Evolutionary conservation across 2,329 filamentous ascomycete genomes (phyloP).

Genomic region (Penicillium sp.): DNA sequence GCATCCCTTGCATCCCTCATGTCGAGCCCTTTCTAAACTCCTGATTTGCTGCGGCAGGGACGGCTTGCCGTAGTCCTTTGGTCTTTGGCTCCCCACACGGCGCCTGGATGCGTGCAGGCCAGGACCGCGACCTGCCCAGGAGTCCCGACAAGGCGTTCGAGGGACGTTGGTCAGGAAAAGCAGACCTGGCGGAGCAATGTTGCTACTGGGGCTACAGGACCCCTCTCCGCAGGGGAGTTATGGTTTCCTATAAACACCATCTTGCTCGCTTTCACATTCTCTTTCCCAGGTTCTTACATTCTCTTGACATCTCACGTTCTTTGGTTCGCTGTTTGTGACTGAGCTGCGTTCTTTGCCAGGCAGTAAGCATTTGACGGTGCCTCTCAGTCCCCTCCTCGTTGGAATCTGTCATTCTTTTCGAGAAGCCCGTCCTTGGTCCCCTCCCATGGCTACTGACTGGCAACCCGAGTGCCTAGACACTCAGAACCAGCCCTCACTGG

Average conservation of each 20-base stretch:
- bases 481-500: constrained; percentile 39
- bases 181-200: constrained; percentile 38
- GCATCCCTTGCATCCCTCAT: constrained; percentile 40
- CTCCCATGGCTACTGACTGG: constrained; percentile 43
- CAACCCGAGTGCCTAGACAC: constrained; percentile 41
- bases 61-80: constrained; percentile 27
- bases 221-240: constrained; percentile 32
- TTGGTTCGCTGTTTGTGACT: constrained; percentile 33
- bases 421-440: constrained; percentile 35
- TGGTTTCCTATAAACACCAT: constrained; percentile 44
- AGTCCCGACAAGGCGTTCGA: constrained; percentile 39
- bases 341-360: constrained; percentile 41
- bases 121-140: constrained; percentile 32
- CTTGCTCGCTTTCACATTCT: constrained; percentile 46
- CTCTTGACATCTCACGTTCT: constrained; percentile 43
- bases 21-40: constrained; percentile 36
- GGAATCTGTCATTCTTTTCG: constrained; percentile 45
- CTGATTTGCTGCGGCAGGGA: constrained; percentile 43
- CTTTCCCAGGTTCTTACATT: constrained; percentile 45
- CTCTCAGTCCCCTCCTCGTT: constrained; percentile 32
- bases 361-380: constrained; percentile 40
- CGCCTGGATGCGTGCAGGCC: constrained; percentile 34
- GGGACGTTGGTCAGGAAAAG: constrained; percentile 34
- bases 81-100: constrained; percentile 30
- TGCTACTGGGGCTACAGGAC: constrained; percentile 31